Base-by-base conservation (phyloP, 1,284 basidiomycete species). In the Malassezia arunalokei region DNA sequence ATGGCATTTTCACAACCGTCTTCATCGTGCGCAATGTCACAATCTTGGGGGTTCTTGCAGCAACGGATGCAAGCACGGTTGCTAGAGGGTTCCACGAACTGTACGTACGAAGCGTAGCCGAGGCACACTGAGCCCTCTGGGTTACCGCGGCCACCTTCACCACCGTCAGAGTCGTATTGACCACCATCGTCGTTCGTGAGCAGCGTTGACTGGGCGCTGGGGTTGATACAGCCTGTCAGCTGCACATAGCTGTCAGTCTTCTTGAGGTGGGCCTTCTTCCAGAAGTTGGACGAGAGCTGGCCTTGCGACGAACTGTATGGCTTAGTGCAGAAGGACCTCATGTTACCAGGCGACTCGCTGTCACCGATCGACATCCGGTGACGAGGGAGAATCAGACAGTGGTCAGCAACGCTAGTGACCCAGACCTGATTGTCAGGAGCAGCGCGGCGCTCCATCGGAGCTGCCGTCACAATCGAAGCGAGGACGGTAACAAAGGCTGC, bases 101-200 rank as follows among this genome's bases (percentile, higher is more conserved):
- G 58, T 24, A 71, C 69, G 51, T 71, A 71, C 20, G 57, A 47
- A 6, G 51, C 51, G 55, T 69, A 72, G 8, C 69, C 66, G 17
- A 44, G 35, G 46, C 69, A 72, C 24, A 54, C 51, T 29, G 60
- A 64, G 14, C 56, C 53, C 5, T 37, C 43, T 5, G 68, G 69
- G 62, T 72, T 71, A 24, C 68, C 68, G 9, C 30, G 31, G n/a
- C 66, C 64, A 7, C 62, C 63, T 42, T 61, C 64, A 35, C 66
- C 68, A 43, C 69, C 69, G 53, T 58, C 63, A 11, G 61, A 61
- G 54, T 71, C 69, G 56, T 70, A 70, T 52, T 72, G 69, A 5
- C 69, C 69, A 8, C 69, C 69, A 8, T 52, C 62, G 35, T 70
- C 65, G 49, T 44, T 40, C 14, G 57, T 27, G 15, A 54, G 46